Evolutionary conservation across 345 rosid species (phyloP).

Genomic region (Leavenworthia alabamica): DNA sequence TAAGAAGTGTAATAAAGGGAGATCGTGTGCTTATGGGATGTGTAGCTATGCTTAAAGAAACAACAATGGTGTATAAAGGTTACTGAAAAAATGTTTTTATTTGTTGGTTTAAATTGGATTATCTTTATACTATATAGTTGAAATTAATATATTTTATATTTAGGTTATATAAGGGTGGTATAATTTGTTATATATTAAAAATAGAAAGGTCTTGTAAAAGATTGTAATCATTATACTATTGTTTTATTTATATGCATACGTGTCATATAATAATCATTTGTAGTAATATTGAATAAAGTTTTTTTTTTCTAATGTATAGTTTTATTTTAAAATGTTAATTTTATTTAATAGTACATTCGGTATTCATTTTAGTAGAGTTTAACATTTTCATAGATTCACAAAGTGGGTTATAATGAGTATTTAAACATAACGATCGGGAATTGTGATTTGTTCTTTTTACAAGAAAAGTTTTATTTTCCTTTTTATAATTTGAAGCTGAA

Average conservation of each 20-base stretch:
- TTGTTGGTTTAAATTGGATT: constrained; percentile 20
- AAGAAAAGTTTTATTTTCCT: too few relatives aligned
- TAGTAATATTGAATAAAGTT: constrained; percentile 1
- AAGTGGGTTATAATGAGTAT: background rate
- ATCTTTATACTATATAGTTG: background rate
- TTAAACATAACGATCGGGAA: too few relatives aligned
- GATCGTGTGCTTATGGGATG: constrained; percentile 44
- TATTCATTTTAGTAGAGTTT: too few relatives aligned
- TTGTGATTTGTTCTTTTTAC: background rate
- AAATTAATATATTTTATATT: too few relatives aligned
- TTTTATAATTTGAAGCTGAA: too few relatives aligned
- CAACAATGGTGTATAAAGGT: background rate
- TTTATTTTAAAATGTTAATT: background rate
- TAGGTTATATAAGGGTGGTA: too few relatives aligned
- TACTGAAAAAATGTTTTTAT: background rate
- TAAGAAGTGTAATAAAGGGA: constrained; percentile 52
- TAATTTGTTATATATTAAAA: too few relatives aligned
- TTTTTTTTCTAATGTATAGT: background rate
- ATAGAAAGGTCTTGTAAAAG: constrained; percentile 10
- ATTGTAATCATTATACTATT: constrained; percentile 6
- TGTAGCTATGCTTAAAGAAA: constrained; percentile 45
- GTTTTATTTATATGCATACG: background rate
- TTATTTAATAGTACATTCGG: too few relatives aligned
- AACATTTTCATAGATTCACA: background rate
- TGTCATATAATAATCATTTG: constrained; percentile 13